Evolutionary conservation across 2,329 filamentous ascomycete species (phyloP), one percentile per base, ranked within the genome.

Genomic region (Arthrobotrys iridis): DNA sequence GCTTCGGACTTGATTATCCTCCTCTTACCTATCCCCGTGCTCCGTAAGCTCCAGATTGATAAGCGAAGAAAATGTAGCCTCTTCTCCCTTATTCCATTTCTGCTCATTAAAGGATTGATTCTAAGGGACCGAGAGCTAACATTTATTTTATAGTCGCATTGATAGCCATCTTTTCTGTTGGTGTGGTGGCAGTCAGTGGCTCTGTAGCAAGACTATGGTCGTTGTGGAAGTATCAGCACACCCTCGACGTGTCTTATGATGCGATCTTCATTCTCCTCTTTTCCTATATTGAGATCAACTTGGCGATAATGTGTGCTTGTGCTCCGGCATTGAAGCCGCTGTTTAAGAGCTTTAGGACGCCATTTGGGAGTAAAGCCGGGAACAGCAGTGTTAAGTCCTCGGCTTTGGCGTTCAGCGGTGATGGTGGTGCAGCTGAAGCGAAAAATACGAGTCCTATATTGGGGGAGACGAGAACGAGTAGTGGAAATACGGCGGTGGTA

Each of bases 401-500:
- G 6, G 83, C 84, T 10, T 77, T 80, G 58, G 81, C 84, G 77
- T 85, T 85, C 1, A 84, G 87, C 78, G 89, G 87, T 78, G 7
- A 4, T 7, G 13, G 55, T 11, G 45, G 45, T 15, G 46, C 13
- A 6, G 20, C n/a, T 20, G 30, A 30, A 3, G 28, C 11, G 20
- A 1, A 2, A 37, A 37, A 35, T 37, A 18, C 28, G n/a, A 55
- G 48, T n/a, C 48, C 48, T 10, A 18, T 7, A 2, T 6, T 37
- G 30, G 6, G 18, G 8, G 33, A 15, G 22, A 35, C 43, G 43
- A 52, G 30, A 11, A 20, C 18, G 5, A 33, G 46, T 8, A 40
- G 40, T 37, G 30, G 22, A 24, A 43, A 18, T 15, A 28, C 26
- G 46, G n/a, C 22, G 13, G n/a, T 37, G n/a, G n/a, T 4, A 55